Conservation (phyloP, 208 protist species). For the Trypanosoma brucei region DNA sequence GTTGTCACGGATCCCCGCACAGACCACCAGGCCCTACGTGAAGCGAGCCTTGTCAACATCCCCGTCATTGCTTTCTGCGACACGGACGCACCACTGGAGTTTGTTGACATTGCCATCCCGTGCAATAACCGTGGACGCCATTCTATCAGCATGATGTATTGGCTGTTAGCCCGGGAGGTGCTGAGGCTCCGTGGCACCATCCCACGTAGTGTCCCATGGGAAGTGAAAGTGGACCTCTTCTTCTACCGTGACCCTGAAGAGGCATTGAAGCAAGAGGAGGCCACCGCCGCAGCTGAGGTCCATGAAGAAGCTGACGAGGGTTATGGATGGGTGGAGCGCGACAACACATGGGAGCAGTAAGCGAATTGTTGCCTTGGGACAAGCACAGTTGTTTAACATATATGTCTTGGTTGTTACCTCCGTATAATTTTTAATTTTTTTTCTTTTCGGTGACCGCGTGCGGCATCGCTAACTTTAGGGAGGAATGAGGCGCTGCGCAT, state of each 20-base stretch:
- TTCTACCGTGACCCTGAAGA: conserved; percentile 97
- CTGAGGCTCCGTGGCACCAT: conserved; percentile 94
- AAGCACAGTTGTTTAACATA: conserved; percentile 4
- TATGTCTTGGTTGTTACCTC: background rate
- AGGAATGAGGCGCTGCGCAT: conserved; percentile 12
- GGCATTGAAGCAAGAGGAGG: conserved; percentile 79
- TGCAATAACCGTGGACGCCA: conserved; percentile 95
- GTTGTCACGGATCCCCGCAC: conserved; percentile 96
- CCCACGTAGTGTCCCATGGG: conserved; percentile 91
- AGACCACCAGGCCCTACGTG: conserved; percentile 96
- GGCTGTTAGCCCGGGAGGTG: conserved; percentile 98
- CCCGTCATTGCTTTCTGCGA: conserved; percentile 99
- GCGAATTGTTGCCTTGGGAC: background rate
- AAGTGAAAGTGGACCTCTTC: conserved; percentile 99
- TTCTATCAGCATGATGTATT: conserved; percentile 99
- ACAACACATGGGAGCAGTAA: conserved; percentile 90
- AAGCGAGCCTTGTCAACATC: conserved; percentile 99
- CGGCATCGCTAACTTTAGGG: background rate
- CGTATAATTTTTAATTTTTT: conserved; percentile 12
- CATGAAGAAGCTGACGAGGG: conserved; percentile 47
- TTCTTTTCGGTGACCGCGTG: background rate
- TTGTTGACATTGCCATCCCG: conserved; percentile 98
- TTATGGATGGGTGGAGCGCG: conserved; percentile 73
- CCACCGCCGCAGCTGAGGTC: conserved; percentile 26
- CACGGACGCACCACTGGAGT: conserved; percentile 94